Percentiles rank a stretch among this genome's conserved stretches.
phyloP scores from a whole-genome alignment of 2,329 filamentous ascomycete genomes.

The Curvularia sp. region DNA sequence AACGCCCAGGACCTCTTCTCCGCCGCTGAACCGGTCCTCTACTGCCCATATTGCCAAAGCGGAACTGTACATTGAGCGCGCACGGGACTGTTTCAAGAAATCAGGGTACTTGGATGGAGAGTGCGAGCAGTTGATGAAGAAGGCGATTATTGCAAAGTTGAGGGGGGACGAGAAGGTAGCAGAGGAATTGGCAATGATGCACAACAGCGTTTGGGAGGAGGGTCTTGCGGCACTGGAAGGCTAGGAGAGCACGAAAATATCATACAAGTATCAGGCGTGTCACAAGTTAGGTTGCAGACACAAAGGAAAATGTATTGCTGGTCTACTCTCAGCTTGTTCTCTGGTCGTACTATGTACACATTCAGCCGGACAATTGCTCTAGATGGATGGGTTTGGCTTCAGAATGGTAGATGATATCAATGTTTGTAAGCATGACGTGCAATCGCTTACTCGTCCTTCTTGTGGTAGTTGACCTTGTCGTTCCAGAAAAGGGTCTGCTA shows the following conservation, averaged over 20 bases:
- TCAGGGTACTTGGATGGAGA: conserved; percentile 74
- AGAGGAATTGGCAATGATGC: conserved; percentile 49
- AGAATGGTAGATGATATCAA: conserved; percentile 11
- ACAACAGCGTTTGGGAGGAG: conserved; percentile 47
- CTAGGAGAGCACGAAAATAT: neutral
- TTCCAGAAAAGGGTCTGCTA: conserved; percentile 76
- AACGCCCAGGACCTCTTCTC: conserved; percentile 4
- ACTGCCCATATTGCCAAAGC: conserved; percentile 40
- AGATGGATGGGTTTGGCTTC: conserved; percentile 1
- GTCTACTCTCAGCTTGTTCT: conserved; percentile 32
- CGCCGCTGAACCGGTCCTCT: conserved; percentile 23
- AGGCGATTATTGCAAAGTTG: conserved; percentile 76
- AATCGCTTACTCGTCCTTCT: conserved; percentile 70
- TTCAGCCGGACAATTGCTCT: conserved; percentile 12
- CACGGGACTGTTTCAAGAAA: conserved; percentile 61
- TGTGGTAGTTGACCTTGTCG: conserved; percentile 93
- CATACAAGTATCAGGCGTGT: conserved; percentile 1
- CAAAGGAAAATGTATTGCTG: conserved; percentile 46
- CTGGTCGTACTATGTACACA: conserved; percentile 37
- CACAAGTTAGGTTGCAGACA: conserved; percentile 20
- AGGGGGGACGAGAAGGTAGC: conserved; percentile 56
- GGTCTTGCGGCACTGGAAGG: conserved; percentile 15
- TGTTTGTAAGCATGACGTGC: conserved; percentile 11
- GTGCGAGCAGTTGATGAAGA: conserved; percentile 83
- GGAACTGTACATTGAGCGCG: conserved; percentile 48